Conservation (phyloP, 169 alveolate species). For the Eimeria sp. region DNA sequence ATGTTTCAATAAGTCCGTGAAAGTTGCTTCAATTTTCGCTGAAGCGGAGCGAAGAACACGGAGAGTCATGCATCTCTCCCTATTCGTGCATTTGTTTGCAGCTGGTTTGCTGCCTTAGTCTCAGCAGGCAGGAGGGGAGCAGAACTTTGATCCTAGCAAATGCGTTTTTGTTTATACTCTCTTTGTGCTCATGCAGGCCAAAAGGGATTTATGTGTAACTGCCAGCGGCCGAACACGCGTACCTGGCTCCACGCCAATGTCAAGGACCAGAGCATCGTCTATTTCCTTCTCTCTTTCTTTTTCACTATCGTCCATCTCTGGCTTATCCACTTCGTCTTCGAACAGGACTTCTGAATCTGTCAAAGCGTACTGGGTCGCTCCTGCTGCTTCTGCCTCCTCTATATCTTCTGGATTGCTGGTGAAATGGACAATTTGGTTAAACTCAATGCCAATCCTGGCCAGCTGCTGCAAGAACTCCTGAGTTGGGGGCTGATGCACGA, state of each 20-base stretch:
- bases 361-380: conserved; percentile 59
- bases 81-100: neutral
- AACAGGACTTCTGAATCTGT: conserved; percentile 19
- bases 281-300: conserved; percentile 25
- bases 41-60: neutral
- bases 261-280: conserved; percentile 40
- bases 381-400: conserved; percentile 64
- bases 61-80: neutral
- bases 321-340: conserved; percentile 19
- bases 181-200: neutral
- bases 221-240: neutral
- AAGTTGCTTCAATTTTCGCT: conserved; percentile 54
- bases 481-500: conserved; percentile 59
- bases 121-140: neutral
- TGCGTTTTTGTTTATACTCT: neutral
- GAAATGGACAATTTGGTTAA: conserved; percentile 30
- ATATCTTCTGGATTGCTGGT: conserved; percentile 61
- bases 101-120: neutral
- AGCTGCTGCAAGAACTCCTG: conserved; percentile 21
- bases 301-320: conserved; percentile 33
- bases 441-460: conserved; percentile 60
- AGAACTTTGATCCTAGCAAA: neutral
- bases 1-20: conserved; percentile 67
- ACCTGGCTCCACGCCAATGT: conserved; percentile 36
- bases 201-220: neutral